Conservation (phyloP, 371 early-diverging fungal species). For the Catenaria anguillulae region DNA sequence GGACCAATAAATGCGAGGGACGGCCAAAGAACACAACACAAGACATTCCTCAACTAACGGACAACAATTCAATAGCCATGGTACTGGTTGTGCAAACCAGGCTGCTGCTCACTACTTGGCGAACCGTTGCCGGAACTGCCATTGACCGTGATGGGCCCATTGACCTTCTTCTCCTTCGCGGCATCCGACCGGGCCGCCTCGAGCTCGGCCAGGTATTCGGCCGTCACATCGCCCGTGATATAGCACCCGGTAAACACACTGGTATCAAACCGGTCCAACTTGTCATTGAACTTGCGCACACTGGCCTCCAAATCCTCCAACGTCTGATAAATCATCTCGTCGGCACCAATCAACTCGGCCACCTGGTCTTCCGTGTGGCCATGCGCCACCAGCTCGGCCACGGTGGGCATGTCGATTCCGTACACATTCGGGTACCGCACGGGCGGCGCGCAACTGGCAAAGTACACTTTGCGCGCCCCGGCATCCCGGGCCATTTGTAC, state of each 20-base stretch:
- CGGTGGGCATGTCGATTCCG: constrained; percentile 97
- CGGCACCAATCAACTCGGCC: constrained; percentile 77
- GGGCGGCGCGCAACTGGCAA: constrained; percentile 93
- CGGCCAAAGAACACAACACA: too few relatives aligned
- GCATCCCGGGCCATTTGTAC: constrained; percentile 95
- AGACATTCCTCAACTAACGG: too few relatives aligned
- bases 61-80: background rate
- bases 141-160: background rate
- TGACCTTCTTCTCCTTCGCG: background rate
- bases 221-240: constrained; percentile 70
- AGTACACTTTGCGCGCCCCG: constrained; percentile 94
- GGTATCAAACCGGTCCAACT: constrained; percentile 68
- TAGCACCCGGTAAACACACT: constrained; percentile 89
- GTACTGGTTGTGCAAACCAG: background rate
- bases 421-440: constrained; percentile 94
- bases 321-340: constrained; percentile 77
- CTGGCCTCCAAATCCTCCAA: constrained; percentile 65
- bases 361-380: constrained; percentile 61
- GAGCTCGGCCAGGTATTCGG: constrained; percentile 60
- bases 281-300: constrained; percentile 63
- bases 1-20: too few relatives aligned
- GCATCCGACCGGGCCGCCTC: constrained; percentile 22
- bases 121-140: background rate
- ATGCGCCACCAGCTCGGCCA: constrained; percentile 76
- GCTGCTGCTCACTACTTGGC: background rate